Evolutionary conservation across 768 basidiomycete species (phyloP), one percentile per base, ranked within the genome.

Genomic region (Cubamyces lactineus): DNA sequence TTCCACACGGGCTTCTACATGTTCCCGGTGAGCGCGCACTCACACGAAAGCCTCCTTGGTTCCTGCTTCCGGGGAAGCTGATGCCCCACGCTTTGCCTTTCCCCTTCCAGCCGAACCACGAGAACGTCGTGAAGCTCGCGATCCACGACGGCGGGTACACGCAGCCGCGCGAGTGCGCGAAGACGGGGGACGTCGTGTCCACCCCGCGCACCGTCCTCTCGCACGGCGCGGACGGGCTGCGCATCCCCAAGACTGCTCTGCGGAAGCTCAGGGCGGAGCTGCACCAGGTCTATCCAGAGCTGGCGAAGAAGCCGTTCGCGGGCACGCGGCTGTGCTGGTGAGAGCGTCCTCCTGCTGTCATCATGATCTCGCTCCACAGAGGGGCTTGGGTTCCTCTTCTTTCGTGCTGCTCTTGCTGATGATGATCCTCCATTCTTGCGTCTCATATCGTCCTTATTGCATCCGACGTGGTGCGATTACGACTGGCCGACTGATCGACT

Each of bases 321-420:
- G 78, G 78, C 7, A 96, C 94, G 12, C 77, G 96, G 61, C 73
- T 98, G 64, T 98, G 96, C 76, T 98, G 96, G 96, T 92, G 70
- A 72, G 84, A 72, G 23, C 26, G 28, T 24, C 21, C n/a, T 21
- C 6, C 28, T 5, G 15, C 26, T 34, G 34, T 11, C 34, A 34
- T 34, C 34, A 34, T 11, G 1, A 7, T n/a, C n/a, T n/a, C 34
- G 5, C 34, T 11, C 34, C 34, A 7, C 28, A 28, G 28, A 28
- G 28, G 28, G 9, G 34, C 34, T 34, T 11, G 28, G 9, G 34
- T 9, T 34, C 9, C 9, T 11, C 9, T 6, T 9, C 5, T 9
- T 34, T 34, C 34, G 34, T 9, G 6, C 9, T 6, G 5, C 34
- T 34, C 34, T 7, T 11, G 34, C 34, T 34, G 34, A 34, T 9